Conservation (phyloP, 2,329 filamentous ascomycete genomes). For the Plenodomus tracheiphilus region DNA sequence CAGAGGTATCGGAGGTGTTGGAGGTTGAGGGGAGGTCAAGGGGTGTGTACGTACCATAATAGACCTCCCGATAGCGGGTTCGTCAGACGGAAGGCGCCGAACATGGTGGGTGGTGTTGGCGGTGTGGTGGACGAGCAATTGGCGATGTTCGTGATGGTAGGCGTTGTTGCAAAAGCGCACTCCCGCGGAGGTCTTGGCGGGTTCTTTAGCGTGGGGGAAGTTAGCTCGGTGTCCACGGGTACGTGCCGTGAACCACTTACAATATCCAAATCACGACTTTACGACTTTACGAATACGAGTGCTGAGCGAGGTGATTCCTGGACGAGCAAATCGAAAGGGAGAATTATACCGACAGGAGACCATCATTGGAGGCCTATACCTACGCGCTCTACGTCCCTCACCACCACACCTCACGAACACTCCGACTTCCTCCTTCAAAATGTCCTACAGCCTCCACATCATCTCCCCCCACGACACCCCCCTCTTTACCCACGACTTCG, state of each 20-base stretch:
- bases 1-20: neutral
- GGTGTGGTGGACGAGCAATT: slow-evolving; percentile 9
- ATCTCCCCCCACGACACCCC: slow-evolving; percentile 94
- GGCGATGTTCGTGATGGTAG: slow-evolving; percentile 19
- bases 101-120: slow-evolving; percentile 37
- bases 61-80: slow-evolving; percentile 45
- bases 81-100: slow-evolving; percentile 46
- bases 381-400: neutral
- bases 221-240: slow-evolving; percentile 1
- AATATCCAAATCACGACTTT: neutral
- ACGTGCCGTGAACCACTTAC: too few species aligned
- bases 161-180: slow-evolving; percentile 11
- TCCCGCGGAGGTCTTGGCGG: slow-evolving; percentile 39
- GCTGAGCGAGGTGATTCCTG: neutral
- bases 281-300: slow-evolving; percentile 2
- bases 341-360: neutral
- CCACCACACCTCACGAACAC: neutral
- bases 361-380: too few species aligned
- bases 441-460: slow-evolving; percentile 99
- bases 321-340: neutral
- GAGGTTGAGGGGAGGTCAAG: neutral
- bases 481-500: slow-evolving; percentile 95
- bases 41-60: slow-evolving; percentile 34
- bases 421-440: slow-evolving; percentile 47
- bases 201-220: slow-evolving; percentile 30